Evolutionary conservation across 257 asterid genomes (phyloP).

Genomic region (Scutellaria baicalensis): DNA sequence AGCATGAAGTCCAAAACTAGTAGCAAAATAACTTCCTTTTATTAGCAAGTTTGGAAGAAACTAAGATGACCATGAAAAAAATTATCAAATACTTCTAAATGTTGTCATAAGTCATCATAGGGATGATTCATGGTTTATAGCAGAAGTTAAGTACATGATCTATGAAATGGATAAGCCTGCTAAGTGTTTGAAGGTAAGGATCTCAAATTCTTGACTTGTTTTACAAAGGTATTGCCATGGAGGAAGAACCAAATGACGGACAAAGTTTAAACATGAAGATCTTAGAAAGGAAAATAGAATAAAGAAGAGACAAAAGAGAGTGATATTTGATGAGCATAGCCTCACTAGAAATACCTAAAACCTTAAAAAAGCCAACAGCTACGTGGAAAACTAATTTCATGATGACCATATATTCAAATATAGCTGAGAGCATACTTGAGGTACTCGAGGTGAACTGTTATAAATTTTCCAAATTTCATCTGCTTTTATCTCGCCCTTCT

Average conservation of each 20-base stretch:
- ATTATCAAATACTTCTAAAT: background rate
- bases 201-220: background rate
- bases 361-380: background rate
- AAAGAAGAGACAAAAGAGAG: background rate
- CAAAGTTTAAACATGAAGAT: background rate
- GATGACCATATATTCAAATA: background rate
- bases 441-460: slow-evolving; percentile 50
- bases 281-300: background rate
- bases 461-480: slow-evolving; percentile 80
- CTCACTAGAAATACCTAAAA: background rate
- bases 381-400: slow-evolving; percentile 1
- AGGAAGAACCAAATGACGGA: background rate
- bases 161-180: background rate
- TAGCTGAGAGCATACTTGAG: slow-evolving; percentile 52
- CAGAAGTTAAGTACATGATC: background rate
- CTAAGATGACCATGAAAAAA: background rate
- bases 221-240: background rate
- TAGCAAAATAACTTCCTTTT: background rate
- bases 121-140: background rate
- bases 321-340: background rate
- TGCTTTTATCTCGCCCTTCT: slow-evolving; percentile 80
- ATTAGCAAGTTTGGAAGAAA: background rate
- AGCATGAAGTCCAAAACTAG: background rate
- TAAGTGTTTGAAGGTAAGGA: background rate
- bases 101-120: background rate